Percentiles rank a stretch among this genome's conserved stretches.
These are phyloP conservation scores for Hypsizygus ulmarius DNA, from an alignment of 1,284 basidiomycete genomes.

Conservation along the genomic window DNA sequence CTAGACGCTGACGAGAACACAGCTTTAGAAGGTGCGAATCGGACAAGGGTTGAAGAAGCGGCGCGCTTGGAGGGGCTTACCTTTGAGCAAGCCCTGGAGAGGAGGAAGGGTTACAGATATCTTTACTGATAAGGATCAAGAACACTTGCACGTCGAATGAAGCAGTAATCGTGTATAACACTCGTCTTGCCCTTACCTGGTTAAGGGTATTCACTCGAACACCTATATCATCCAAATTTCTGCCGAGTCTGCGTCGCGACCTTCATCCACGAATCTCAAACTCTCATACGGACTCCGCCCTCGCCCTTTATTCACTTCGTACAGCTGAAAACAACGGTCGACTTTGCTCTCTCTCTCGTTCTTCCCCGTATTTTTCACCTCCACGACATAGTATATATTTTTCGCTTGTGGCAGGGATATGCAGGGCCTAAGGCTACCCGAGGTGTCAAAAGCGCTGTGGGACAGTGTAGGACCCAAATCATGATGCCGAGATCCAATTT, in stretches of 20 bases:
- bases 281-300: background rate
- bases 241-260: constrained; percentile 3
- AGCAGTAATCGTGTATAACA: background rate
- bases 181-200: background rate
- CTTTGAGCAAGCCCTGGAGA: constrained; percentile 49
- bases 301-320: too few relatives aligned
- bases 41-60: constrained; percentile 45
- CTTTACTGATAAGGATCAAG: constrained; percentile 36
- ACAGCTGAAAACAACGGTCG: too few relatives aligned
- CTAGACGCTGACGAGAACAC: constrained; percentile 44
- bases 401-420: too few relatives aligned
- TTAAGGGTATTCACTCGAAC: background rate
- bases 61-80: constrained; percentile 49
- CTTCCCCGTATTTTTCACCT: too few relatives aligned
- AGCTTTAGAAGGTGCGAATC: constrained; percentile 38
- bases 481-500: too few relatives aligned
- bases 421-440: too few relatives aligned
- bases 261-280: constrained; percentile 3
- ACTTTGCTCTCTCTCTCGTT: too few relatives aligned
- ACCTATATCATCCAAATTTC: constrained; percentile 6
- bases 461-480: too few relatives aligned
- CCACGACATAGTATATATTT: too few relatives aligned
- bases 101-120: constrained; percentile 47
- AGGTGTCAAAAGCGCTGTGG: too few relatives aligned
- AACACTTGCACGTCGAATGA: background rate